These are phyloP conservation scores for Monosporascus sp. DNA, from an alignment of 2,329 filamentous ascomycete genomes.

Conservation along the genomic window DNA sequence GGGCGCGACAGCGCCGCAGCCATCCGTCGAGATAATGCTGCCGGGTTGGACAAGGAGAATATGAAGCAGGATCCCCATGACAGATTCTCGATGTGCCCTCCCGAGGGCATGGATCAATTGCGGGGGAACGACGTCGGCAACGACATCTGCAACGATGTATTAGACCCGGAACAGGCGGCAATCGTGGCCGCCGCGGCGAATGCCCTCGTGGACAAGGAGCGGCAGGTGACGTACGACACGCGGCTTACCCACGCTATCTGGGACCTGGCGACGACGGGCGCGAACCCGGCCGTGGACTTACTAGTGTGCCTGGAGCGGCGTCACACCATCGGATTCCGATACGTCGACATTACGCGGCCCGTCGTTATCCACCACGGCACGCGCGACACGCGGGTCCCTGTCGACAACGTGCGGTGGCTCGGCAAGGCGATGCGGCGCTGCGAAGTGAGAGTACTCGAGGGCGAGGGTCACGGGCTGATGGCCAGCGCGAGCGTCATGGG, in stretches of 20 bases:
- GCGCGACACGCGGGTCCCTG: constrained; percentile 83
- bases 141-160: constrained; percentile 11
- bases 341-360: constrained; percentile 87
- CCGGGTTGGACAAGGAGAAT: constrained; percentile 47
- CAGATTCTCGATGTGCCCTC: constrained; percentile 23
- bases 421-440: constrained; percentile 90
- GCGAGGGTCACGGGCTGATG: constrained; percentile 94
- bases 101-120: constrained; percentile 46
- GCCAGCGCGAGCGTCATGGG: constrained; percentile 91
- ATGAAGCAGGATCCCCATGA: constrained; percentile 24
- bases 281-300: constrained; percentile 90
- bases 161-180: constrained; percentile 15
- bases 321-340: constrained; percentile 90
- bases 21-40: constrained; percentile 28
- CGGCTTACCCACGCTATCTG: constrained; percentile 90
- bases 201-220: constrained; percentile 62
- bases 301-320: constrained; percentile 87
- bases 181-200: constrained; percentile 51
- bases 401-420: constrained; percentile 93
- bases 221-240: constrained; percentile 71
- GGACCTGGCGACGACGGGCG: constrained; percentile 83
- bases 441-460: constrained; percentile 84
- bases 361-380: constrained; percentile 94
- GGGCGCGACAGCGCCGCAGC: constrained; percentile 29
- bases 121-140: constrained; percentile 20